Evolutionary conservation across 176 grass and related monocot species (phyloP).

Genomic region (sorghum (Sorghum bicolor)): Sorghum_bicolor_NCBIv3 NC_012876.2:51412001-51412500

Average conservation of each 20-base stretch:
- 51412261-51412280: not conserved
- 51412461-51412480: constrained; percentile 7
- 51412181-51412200: constrained; percentile 80
- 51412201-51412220: constrained; percentile 62
- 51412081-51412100: constrained; percentile 45
- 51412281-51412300: constrained; percentile 1
- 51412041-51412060: constrained; percentile 28
- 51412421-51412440: not conserved
- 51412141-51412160: constrained; percentile 55
- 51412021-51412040: constrained; percentile 57
- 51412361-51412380: not conserved
- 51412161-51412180: constrained; percentile 73
- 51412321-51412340: no score
- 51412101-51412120: constrained; percentile 53
- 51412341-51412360: not conserved
- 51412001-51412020: constrained; percentile 66
- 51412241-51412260: constrained; percentile 47
- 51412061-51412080: constrained; percentile 34
- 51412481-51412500: not conserved
- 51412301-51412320: constrained; percentile 44
- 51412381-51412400: not conserved
- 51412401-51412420: not conserved
- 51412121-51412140: constrained; percentile 65
- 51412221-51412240: constrained; percentile 48
- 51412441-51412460: not conserved